phyloP scores from a whole-genome alignment of 148 eudicot genomes.

The Nepenthes gracilis region DNA sequence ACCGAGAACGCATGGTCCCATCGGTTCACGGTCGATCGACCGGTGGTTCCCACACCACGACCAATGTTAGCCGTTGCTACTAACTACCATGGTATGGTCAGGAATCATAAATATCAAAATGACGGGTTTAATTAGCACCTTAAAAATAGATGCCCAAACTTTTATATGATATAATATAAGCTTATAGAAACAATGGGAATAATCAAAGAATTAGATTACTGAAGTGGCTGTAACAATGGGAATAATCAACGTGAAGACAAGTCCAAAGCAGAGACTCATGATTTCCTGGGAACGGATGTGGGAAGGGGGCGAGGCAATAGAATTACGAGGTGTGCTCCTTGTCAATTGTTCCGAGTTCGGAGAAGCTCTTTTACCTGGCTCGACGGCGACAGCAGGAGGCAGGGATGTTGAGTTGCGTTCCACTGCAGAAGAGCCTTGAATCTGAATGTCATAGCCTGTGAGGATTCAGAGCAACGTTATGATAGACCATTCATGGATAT shows the following conservation, averaged over 20 bases:
- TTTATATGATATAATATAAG: no score
- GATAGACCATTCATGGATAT: not conserved
- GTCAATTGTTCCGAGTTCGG: conserved; percentile 6
- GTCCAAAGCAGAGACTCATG: conserved; percentile 5
- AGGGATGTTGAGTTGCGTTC: not conserved
- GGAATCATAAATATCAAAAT: no score
- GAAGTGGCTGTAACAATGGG: conserved; percentile 9
- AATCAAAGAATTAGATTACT: not conserved
- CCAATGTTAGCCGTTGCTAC: no score
- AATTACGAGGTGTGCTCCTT: conserved; percentile 9
- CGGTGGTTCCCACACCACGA: no score
- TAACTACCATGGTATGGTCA: no score
- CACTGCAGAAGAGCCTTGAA: not conserved
- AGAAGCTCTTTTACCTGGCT: conserved; percentile 7
- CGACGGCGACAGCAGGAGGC: conserved; percentile 19
- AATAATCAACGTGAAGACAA: conserved; percentile 12
- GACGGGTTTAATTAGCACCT: no score
- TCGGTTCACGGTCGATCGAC: no score
- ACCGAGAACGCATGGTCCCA: no score
- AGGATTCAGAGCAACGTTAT: not conserved
- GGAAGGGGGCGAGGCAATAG: conserved; percentile 13
- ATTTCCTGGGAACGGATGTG: conserved; percentile 8
- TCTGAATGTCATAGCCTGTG: conserved; percentile 1
- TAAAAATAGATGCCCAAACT: no score
- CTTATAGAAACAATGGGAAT: not conserved